A percentile compares a stretch with the other conserved stretches of the same genome.
Conservation (phyloP, 2,329 filamentous ascomycete genomes). For the Colletotrichum sp. region DNA sequence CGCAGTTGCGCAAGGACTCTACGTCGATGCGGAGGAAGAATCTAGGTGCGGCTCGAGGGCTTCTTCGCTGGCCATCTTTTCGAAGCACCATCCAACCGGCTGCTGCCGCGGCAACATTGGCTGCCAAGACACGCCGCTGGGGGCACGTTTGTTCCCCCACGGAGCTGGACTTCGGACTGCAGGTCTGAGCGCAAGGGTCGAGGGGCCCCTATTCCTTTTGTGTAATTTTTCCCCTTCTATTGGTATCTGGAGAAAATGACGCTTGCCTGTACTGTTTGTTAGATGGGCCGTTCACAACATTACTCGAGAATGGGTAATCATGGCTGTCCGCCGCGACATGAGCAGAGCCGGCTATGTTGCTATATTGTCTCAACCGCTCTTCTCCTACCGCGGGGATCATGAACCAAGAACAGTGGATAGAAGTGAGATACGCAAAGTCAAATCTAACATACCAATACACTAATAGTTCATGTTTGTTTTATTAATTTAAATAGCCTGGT, state of each 20-base stretch:
- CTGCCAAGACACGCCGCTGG: background rate
- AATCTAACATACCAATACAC: fast-evolving
- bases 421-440: background rate
- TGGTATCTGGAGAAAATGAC: background rate
- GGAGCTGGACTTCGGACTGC: background rate
- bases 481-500: fast-evolving
- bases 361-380: background rate
- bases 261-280: background rate
- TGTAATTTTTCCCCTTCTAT: background rate
- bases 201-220: background rate
- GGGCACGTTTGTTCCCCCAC: background rate
- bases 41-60: background rate
- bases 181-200: background rate
- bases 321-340: background rate
- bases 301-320: background rate
- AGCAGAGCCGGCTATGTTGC: background rate
- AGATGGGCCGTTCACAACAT: background rate
- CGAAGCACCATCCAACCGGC: background rate
- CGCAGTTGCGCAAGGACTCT: background rate
- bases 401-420: fast-evolving
- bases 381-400: background rate
- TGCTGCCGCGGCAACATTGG: background rate
- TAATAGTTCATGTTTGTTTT: background rate
- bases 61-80: background rate
- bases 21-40: background rate